Evolutionary conservation across 2,329 filamentous ascomycete genomes (phyloP).

Genomic region (Exserohilum turcica): DNA sequence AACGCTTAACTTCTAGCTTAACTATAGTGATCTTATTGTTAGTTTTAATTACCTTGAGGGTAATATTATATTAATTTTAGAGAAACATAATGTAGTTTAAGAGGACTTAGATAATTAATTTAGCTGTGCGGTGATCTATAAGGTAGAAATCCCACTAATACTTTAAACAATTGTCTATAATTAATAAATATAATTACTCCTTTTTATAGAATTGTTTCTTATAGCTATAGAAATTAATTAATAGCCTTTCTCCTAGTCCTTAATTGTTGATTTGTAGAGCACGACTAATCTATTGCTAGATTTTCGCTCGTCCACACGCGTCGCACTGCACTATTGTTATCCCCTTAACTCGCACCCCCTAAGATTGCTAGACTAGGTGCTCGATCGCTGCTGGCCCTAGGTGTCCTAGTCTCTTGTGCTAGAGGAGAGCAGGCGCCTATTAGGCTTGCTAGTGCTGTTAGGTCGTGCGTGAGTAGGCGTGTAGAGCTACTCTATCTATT

Average conservation of each 20-base stretch:
- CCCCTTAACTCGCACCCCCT: not conserved
- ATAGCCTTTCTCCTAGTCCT: not conserved
- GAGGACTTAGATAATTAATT: not conserved
- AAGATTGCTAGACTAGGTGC: not conserved
- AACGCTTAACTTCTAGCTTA: not conserved
- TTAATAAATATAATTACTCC: too few relatives aligned
- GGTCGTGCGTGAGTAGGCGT: not conserved
- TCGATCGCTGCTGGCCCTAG: not conserved
- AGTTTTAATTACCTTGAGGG: not conserved
- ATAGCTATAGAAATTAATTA: too few relatives aligned
- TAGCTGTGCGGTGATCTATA: not conserved
- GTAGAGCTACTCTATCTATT: too few relatives aligned
- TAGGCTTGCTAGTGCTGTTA: not conserved
- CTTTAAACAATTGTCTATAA: not conserved
- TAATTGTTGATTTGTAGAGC: not conserved
- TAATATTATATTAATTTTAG: conserved; percentile 1
- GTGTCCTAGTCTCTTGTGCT: not conserved
- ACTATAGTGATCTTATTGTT: not conserved
- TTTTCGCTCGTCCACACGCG: not conserved
- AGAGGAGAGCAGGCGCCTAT: not conserved
- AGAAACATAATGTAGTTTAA: not conserved
- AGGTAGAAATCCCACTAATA: not conserved
- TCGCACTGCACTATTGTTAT: not conserved
- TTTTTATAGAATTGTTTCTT: too few relatives aligned
- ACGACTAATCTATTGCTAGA: not conserved